phyloP scores from a whole-genome alignment of 352 stramenopile species.

The Pythium grandisporangium region DNA sequence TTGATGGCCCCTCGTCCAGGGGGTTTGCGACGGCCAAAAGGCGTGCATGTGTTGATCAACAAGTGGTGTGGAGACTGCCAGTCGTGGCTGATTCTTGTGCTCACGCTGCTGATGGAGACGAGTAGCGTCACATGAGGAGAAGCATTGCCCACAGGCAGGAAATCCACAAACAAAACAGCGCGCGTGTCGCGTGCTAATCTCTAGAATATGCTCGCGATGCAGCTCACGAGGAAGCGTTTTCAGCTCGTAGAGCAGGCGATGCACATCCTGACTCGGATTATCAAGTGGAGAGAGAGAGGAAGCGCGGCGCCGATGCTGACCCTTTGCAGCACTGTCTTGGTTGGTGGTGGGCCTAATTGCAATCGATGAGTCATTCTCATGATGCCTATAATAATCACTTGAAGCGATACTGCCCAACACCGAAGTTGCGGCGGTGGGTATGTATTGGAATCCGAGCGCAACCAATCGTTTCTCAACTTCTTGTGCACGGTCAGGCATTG shows the following conservation, averaged over 20 bases:
- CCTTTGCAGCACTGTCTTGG: no score
- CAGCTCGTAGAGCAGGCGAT: slow-evolving; percentile 54
- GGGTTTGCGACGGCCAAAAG: slow-evolving; percentile 38
- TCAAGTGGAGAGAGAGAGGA: no score
- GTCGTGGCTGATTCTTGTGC: slow-evolving; percentile 27
- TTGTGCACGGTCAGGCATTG: slow-evolving; percentile 29
- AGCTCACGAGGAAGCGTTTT: slow-evolving; percentile 46
- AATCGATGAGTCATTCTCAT: no score
- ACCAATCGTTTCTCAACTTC: slow-evolving; percentile 29
- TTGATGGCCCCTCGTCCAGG: slow-evolving; percentile 31
- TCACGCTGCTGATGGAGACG: slow-evolving; percentile 30
- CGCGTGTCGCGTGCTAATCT: slow-evolving; percentile 26
- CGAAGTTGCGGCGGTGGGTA: slow-evolving; percentile 11
- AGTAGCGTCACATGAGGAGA: slow-evolving; percentile 46
- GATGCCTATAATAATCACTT: no score
- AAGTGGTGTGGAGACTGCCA: slow-evolving; percentile 24
- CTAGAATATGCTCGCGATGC: slow-evolving; percentile 31
- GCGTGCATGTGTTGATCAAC: slow-evolving; percentile 49
- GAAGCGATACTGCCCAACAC: no score
- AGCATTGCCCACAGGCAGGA: slow-evolving; percentile 44
- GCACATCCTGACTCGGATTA: slow-evolving; percentile 44
- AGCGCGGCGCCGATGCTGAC: no score
- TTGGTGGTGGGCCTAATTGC: no score
- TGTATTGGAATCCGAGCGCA: slow-evolving; percentile 32
- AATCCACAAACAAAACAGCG: slow-evolving; percentile 46